Evolutionary conservation across 1,284 basidiomycete genomes (phyloP), one percentile per base, ranked within the genome.

Genomic region (Xerocomus amazonicus): DNA sequence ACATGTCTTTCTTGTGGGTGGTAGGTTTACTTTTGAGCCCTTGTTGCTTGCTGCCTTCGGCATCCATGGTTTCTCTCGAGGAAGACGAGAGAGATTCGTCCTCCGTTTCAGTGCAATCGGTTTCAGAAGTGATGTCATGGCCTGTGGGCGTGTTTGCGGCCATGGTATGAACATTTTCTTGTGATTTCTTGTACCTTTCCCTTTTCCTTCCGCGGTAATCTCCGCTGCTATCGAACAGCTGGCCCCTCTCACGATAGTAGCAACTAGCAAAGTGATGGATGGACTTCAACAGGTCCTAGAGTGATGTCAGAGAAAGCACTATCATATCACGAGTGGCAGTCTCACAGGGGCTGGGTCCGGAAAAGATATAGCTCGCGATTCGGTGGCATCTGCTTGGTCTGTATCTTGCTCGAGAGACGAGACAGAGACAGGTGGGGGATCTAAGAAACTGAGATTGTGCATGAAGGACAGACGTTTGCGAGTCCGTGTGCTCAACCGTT

Each of bases 261-360:
- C 72, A 70, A 50, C 78, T 80, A 12, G 86, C 74, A 53, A 83
- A 82, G 59, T 81, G 72, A 56, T 89, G 87, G 44, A 89, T 77
- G 44, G 73, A 76, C 71, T 88, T 87, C 39, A 89, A 64, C 5
- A 88, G 63, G 56, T 89, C 86, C 86, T 89, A 44, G 40, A 37
- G 17, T 45, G 42, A 31, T 34, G 46, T 58, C 17, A 57, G 50
- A 19, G 53, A 53, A 23, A 14, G 39, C 9, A 27, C 44, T 39
- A 27, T 49, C 39, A 46, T 41, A 17, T 12, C 12, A 35, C 42
- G 29, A 46, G 9, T n/a, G 14, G 8, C 28, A 26, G 31, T 59
- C 71, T 66, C 60, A 83, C 81, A 37, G 80, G 71, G 48, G 78
- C 75, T 38, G 80, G 80, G 16, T 63, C 61, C 4, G 62, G 59